Conservation (phyloP, 495 filamentous ascomycete genomes). For the Hypoxylon perforatum region DNA sequence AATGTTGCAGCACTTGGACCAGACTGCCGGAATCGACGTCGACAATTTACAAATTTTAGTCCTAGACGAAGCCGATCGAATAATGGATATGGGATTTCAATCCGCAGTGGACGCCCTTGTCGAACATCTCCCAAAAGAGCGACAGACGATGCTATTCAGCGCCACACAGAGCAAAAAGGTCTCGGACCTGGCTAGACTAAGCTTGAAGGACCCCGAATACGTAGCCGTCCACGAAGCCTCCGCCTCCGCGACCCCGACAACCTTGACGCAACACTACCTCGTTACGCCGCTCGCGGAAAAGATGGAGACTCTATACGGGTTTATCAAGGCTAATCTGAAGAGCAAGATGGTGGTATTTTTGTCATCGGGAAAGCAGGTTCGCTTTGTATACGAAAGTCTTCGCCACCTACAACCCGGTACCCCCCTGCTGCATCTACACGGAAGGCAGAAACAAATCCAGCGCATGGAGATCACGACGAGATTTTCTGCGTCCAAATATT, state of each 20-base stretch:
- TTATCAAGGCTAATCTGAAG: conserved; percentile 88
- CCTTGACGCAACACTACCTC: conserved; percentile 90
- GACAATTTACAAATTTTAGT: conserved; percentile 93
- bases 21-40: conserved; percentile 90
- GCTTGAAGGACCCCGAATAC: conserved; percentile 91
- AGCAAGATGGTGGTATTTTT: conserved; percentile 94
- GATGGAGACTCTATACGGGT: conserved; percentile 89
- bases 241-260: conserved; percentile 80
- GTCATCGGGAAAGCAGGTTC: conserved; percentile 94
- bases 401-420: conserved; percentile 95
- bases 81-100: conserved; percentile 98
- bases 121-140: conserved; percentile 84
- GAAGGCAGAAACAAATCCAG: conserved; percentile 89
- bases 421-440: conserved; percentile 93
- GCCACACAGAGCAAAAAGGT: conserved; percentile 96
- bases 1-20: conserved; percentile 95
- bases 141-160: conserved; percentile 95
- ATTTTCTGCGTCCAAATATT: conserved; percentile 80
- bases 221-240: conserved; percentile 91
- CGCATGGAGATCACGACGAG: conserved; percentile 85
- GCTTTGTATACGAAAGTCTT: conserved; percentile 93
- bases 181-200: conserved; percentile 88
- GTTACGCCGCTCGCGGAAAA: conserved; percentile 86
- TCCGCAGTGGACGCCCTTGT: conserved; percentile 90
- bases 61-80: conserved; percentile 94